Base-by-base conservation (phyloP, 345 rosid species). In the Erucastrum elatum region DNA sequence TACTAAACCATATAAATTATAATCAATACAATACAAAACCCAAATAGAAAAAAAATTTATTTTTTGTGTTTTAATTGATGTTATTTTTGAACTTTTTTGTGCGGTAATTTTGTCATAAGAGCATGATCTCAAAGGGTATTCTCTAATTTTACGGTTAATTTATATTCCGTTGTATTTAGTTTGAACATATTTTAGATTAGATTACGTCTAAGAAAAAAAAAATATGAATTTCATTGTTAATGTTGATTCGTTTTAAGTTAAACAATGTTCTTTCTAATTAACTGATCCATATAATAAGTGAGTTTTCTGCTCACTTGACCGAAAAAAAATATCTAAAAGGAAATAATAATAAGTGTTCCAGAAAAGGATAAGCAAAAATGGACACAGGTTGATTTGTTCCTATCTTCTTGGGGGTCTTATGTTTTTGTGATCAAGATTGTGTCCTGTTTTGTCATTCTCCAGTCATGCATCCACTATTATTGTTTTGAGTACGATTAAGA, bases 361-460 rank as follows among this genome's bases (percentile, higher is more conserved):
- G 13, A 41, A 12, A 62, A 44, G 3, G 26, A 11, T 3, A 49
- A 49, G 21, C 56, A 49, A n/a, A 46, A 58, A 30, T 30, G 8
- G 46, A 73, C 9, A 73, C 41, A 62, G 7, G 56, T 21, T 55
- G 64, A 70, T 44, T 30, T 62, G 33, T 49, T 65, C 64, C 77
- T 35, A 53, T 53, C 25, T 51, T 65, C 25, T 21, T 12, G 77
- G 77, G 46, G 8, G 15, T 64, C 1, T 60, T 64, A 49, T 46
- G 39, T 49, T 29, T 68, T 6, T 37, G 16, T 66, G 53, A 46
- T 46, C 35, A 68, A 68, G 21, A 27, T 12, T 26, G 35, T 68
- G 25, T 27, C 71, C 8, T 39, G 13, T 5, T 37, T 39, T 35
- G 51, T 16, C 8, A 65, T 17, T 16, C 56, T 49, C 56, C 56